Evolutionary conservation across 805 yeast genomes (phyloP), one percentile per base, ranked within the genome.

Genomic region (Candida maris): DNA sequence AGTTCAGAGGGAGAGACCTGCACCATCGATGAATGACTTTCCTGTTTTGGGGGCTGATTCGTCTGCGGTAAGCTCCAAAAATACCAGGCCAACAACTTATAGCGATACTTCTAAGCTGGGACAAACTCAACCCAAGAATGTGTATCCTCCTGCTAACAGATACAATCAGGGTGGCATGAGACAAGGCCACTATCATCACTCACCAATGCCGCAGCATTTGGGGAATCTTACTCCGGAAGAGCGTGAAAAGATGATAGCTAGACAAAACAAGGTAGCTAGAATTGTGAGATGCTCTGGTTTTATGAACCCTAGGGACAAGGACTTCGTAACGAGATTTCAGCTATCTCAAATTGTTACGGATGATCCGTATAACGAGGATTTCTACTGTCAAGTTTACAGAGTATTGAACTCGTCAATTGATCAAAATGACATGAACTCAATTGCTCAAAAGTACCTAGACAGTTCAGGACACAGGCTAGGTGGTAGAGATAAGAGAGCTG

Each of bases 291-390:
- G 81, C 65, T 84, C 93, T 19, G 97, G 97, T 45, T 77, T 93
- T 45, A 93, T 93, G 98, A 86, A 88, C 52, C 95, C 96, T 39
- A 85, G 91, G 66, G 98, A 93, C 61, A 89, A 89, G 65, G 96
- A 91, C 64, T 88, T 85, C 56, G 91, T 93, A 33, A 87, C 96
- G 29, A 76, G 97, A 58, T 81, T 89, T 56, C 98, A 93, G 64
- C 73, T 93, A 45, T 87, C 96, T 33, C 96, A 89, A 60, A 84
- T 93, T 62, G 96, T 93, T 33, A 85, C 96, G 8, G 97, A 89
- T 38, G 97, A 93, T 62, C 98, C 98, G 10, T 86, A 85, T 62
- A 87, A 85, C 55, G 98, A 93, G 62, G 98, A 93, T 67, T 93
- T 91, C 56, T 93, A 93, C 58, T 86, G 82, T 55, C 97, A 93